Conservation (phyloP, 2,329 filamentous ascomycete species). For the Dothiorella sarmentorum region DNA sequence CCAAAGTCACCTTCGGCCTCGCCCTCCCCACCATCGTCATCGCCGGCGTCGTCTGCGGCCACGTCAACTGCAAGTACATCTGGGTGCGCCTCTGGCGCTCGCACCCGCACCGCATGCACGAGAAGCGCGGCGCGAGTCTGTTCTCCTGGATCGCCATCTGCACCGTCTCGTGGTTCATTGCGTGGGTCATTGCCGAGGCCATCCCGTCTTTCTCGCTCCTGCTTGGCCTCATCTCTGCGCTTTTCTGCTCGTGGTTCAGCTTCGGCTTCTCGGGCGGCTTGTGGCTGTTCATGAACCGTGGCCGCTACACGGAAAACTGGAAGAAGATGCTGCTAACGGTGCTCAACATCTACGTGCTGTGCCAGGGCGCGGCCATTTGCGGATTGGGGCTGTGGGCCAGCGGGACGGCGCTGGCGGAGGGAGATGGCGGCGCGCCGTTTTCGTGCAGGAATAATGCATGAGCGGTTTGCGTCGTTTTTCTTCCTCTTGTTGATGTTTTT, state of each 20-base stretch:
- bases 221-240: slow-evolving; percentile 57
- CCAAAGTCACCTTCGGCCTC: slow-evolving; percentile 65
- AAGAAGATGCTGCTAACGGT: slow-evolving; percentile 45
- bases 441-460: slow-evolving; percentile 30
- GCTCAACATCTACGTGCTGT: slow-evolving; percentile 45
- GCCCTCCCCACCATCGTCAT: slow-evolving; percentile 69
- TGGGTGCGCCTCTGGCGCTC: slow-evolving; percentile 58
- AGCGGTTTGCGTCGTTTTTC: too few relatives aligned
- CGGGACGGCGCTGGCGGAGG: slow-evolving; percentile 24
- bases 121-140: slow-evolving; percentile 38
- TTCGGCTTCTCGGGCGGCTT: slow-evolving; percentile 46
- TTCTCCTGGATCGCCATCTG: slow-evolving; percentile 59
- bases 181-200: slow-evolving; percentile 65
- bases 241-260: slow-evolving; percentile 68
- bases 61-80: slow-evolving; percentile 64
- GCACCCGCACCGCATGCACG: slow-evolving; percentile 26
- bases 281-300: slow-evolving; percentile 49
- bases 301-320: slow-evolving; percentile 34
- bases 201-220: slow-evolving; percentile 68
- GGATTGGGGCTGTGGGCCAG: slow-evolving; percentile 29
- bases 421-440: slow-evolving; percentile 28
- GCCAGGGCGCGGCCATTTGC: slow-evolving; percentile 28
- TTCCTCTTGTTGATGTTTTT: too few relatives aligned
- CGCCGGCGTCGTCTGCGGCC: slow-evolving; percentile 67
- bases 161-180: slow-evolving; percentile 54